A percentile compares a stretch with the other conserved stretches of the same genome.
Evolutionary conservation across 192 early-diverging fungal genomes (phyloP).

Genomic region (Umbelopsis vinacea): DNA sequence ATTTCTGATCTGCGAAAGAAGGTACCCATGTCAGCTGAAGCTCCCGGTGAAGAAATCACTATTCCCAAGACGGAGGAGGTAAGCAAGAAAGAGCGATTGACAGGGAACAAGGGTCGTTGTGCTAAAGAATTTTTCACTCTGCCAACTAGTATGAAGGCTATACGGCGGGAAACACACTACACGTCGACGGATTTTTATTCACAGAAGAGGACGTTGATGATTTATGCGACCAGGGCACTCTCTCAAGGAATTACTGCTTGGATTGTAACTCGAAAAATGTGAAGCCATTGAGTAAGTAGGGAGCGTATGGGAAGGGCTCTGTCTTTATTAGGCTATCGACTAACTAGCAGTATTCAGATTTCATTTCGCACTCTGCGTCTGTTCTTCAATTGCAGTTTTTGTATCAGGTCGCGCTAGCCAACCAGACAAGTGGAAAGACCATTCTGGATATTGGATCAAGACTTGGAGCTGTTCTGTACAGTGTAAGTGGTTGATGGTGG

Average conservation of each 20-base stretch:
- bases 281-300: constrained; percentile 44
- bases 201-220: constrained; percentile 64
- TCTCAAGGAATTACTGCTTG: constrained; percentile 57
- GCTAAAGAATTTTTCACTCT: not conserved
- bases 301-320: not conserved
- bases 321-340: not conserved
- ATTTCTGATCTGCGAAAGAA: constrained; percentile 54
- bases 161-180: constrained; percentile 55
- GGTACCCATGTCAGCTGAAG: constrained; percentile 57
- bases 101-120: not conserved
- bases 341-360: constrained; percentile 38
- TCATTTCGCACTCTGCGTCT: constrained; percentile 64
- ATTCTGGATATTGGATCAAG: constrained; percentile 65
- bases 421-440: constrained; percentile 48
- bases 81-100: not conserved
- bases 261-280: constrained; percentile 56
- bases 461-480: constrained; percentile 60
- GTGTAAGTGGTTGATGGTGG: constrained; percentile 35
- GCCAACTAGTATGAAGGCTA: constrained; percentile 52
- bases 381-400: constrained; percentile 59
- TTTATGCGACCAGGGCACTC: constrained; percentile 56
- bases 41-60: constrained; percentile 50
- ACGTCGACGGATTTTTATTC: constrained; percentile 64
- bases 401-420: constrained; percentile 49
- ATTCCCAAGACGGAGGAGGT: constrained; percentile 54